These are phyloP conservation scores for Boletellus deceptivus DNA, from an alignment of 1,284 basidiomycete species.

Conservation along the genomic window DNA sequence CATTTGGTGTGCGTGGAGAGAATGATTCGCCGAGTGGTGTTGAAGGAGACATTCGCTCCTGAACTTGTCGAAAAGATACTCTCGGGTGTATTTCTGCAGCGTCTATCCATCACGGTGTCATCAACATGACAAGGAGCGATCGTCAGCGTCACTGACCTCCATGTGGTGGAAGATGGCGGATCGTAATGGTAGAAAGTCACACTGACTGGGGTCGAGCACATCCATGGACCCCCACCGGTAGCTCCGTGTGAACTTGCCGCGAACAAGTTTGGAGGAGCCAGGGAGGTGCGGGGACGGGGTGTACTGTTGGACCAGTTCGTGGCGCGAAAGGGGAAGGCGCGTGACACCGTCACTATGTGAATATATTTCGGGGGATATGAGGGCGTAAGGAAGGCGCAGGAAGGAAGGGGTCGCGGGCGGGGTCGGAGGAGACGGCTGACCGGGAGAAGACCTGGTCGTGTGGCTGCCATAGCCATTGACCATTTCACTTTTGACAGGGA, in stretches of 20 bases:
- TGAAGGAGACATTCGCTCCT: slow-evolving; percentile 55
- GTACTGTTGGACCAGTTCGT: slow-evolving; percentile 70
- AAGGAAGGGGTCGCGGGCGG: slow-evolving; percentile 57
- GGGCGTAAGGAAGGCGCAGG: slow-evolving; percentile 69
- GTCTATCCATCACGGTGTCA: slow-evolving; percentile 46
- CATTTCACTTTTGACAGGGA: slow-evolving; percentile 41
- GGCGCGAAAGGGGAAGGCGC: slow-evolving; percentile 51
- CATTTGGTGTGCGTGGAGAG: slow-evolving; percentile 42
- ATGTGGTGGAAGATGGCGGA: slow-evolving; percentile 78
- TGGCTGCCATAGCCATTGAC: slow-evolving; percentile 49
- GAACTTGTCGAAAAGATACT: slow-evolving; percentile 80
- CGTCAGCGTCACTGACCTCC: slow-evolving; percentile 52
- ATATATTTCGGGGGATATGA: slow-evolving; percentile 77
- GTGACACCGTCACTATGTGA: slow-evolving; percentile 76
- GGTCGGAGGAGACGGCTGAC: slow-evolving; percentile 54
- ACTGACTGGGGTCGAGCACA: slow-evolving; percentile 71
- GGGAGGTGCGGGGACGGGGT: slow-evolving; percentile 49
- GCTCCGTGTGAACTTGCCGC: slow-evolving; percentile 62
- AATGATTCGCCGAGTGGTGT: slow-evolving; percentile 46
- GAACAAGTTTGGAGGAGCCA: slow-evolving; percentile 45
- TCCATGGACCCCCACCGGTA: slow-evolving; percentile 81
- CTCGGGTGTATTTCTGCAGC: slow-evolving; percentile 76
- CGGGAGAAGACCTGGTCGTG: slow-evolving; percentile 49
- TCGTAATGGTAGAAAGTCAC: slow-evolving; percentile 73
- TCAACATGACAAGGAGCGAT: slow-evolving; percentile 20